phyloP scores from a whole-genome alignment of 805 yeast species.

The Yarrowia sp. region DNA sequence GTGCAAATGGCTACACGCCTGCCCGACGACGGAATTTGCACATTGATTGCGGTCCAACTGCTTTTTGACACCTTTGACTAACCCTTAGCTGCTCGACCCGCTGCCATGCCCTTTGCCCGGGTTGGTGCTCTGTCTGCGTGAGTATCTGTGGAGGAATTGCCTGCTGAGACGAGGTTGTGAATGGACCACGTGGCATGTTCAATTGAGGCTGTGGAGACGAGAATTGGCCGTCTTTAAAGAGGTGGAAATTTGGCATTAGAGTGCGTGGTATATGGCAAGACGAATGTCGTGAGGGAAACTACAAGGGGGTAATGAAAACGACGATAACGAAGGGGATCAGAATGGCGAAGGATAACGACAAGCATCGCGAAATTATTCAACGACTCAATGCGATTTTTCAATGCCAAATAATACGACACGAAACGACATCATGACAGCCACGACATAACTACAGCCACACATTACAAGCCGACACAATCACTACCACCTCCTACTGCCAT shows the following conservation, averaged over 20 bases:
- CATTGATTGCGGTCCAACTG: background rate
- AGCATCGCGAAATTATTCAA: background rate
- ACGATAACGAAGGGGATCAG: background rate
- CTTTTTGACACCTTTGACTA: background rate
- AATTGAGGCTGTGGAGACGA: background rate
- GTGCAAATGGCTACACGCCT: background rate
- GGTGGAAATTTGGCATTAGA: background rate
- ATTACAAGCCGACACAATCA: too few relatives aligned
- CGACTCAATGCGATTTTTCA: background rate
- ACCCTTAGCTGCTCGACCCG: slow-evolving; percentile 26
- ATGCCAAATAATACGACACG: too few relatives aligned
- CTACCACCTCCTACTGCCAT: background rate
- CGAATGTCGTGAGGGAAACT: too few relatives aligned
- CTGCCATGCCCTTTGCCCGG: slow-evolving; percentile 25
- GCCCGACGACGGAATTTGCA: background rate
- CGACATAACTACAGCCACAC: too few relatives aligned
- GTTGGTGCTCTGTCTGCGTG: slow-evolving; percentile 26
- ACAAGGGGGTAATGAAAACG: background rate
- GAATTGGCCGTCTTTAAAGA: background rate
- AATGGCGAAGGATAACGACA: background rate
- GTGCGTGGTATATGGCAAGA: background rate
- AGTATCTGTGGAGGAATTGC: background rate
- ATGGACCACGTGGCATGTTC: background rate
- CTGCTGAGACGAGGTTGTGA: background rate
- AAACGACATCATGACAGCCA: background rate